Percentiles rank a stretch among this genome's conserved stretches.
phyloP scores from a whole-genome alignment of 495 filamentous ascomycete genomes.

The Neurospora tetrasperma region DNA sequence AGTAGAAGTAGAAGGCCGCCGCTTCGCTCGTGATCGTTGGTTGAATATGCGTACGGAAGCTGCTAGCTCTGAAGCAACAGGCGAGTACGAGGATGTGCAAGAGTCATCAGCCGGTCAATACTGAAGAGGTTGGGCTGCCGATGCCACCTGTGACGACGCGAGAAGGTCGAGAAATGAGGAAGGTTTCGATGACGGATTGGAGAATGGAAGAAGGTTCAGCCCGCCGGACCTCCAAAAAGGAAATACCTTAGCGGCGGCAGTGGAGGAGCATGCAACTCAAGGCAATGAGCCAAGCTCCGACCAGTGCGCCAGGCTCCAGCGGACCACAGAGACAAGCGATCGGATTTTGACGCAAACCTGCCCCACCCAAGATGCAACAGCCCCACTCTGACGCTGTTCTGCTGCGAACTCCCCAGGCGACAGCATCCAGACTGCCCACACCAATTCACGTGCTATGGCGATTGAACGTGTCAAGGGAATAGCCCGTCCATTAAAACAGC shows the following conservation, averaged over 20 bases:
- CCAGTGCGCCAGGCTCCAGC: not conserved
- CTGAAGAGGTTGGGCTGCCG: not conserved
- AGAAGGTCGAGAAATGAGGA: not conserved
- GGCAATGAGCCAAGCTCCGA: not conserved
- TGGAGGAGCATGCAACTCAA: not conserved
- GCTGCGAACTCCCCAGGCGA: not conserved
- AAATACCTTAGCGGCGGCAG: not conserved
- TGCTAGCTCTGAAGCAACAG: not conserved
- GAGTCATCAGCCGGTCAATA: not conserved
- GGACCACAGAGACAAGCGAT: not conserved
- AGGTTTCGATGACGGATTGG: not conserved
- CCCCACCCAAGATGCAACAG: not conserved
- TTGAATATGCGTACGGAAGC: not conserved
- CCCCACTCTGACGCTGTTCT: slow-evolving; percentile 1
- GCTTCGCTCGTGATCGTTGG: not conserved
- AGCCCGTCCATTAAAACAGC: not conserved
- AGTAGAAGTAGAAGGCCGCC: not conserved
- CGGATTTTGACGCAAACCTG: not conserved
- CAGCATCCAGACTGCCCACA: not conserved
- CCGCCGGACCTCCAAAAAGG: not conserved
- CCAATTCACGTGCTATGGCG: slow-evolving; percentile 15
- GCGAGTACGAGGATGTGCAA: not conserved
- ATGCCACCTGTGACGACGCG: not conserved
- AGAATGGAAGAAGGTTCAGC: not conserved
- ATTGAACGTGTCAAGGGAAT: slow-evolving; percentile 4